phyloP scores from a whole-genome alignment of 2,329 filamentous ascomycete species.

The Zymoseptoria brevis region DNA sequence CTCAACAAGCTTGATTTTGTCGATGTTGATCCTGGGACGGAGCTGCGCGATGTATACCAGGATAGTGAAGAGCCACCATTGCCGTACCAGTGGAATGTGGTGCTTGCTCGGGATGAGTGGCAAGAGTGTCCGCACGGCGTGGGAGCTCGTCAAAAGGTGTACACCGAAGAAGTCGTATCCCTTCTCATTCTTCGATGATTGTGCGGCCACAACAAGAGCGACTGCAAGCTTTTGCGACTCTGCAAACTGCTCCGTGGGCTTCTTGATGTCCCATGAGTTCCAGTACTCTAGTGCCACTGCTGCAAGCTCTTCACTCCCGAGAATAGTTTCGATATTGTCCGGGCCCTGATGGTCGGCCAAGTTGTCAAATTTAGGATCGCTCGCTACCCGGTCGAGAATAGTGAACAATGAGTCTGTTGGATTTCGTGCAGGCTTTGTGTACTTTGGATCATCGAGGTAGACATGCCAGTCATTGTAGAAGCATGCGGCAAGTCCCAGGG shows the following conservation, averaged over 20 bases:
- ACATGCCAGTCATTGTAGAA: conserved; percentile 52
- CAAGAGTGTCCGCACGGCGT: conserved; percentile 79
- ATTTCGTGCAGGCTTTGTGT: conserved; percentile 57
- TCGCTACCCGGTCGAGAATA: conserved; percentile 60
- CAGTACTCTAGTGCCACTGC: conserved; percentile 73
- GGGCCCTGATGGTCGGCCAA: conserved; percentile 53
- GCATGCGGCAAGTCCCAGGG: conserved; percentile 60
- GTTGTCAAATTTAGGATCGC: conserved; percentile 62
- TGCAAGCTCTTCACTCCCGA: conserved; percentile 64
- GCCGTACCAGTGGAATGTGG: conserved; percentile 65
- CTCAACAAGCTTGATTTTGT: conserved; percentile 53
- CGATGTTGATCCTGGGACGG: conserved; percentile 63
- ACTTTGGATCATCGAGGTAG: conserved; percentile 63
- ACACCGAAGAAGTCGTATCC: conserved; percentile 77
- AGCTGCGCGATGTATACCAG: conserved; percentile 68
- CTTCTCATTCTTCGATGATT: conserved; percentile 45
- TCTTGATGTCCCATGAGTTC: conserved; percentile 71
- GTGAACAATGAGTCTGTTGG: conserved; percentile 56
- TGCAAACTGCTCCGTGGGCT: conserved; percentile 67
- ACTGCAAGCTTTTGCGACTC: conserved; percentile 55
- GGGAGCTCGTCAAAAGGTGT: conserved; percentile 74
- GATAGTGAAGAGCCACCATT: conserved; percentile 85
- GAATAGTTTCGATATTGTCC: conserved; percentile 59
- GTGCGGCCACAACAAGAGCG: conserved; percentile 50
- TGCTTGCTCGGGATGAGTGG: conserved; percentile 65